Base-by-base conservation (phyloP, 2,329 filamentous ascomycete genomes). In the Pseudogymnoascus sp. region DNA sequence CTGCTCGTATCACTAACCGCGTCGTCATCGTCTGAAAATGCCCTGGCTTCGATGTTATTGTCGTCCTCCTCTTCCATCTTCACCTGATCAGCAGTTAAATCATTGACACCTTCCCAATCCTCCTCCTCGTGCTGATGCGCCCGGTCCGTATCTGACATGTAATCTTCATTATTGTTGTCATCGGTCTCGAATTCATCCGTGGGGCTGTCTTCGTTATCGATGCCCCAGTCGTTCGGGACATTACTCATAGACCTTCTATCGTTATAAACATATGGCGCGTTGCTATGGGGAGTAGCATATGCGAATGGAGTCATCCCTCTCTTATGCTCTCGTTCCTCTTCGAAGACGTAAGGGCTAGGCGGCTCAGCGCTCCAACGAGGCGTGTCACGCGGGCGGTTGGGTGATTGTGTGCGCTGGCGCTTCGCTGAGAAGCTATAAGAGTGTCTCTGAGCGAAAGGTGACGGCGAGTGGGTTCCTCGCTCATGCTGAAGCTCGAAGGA, bases 211-310 rank as follows among this genome's bases (percentile, higher is more conserved):
- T 62, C 62, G 11, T 61, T 62, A 24, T 63, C 60, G 31, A 62
- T 64, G 11, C 62, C 44, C n/a, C 41, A 57, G 35, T 59, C 37
- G 13, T 37, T 37, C 33, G 37, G 57, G 17, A 39, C 11, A 11
- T 40, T 37, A 5, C 31, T 35, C 33, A 39, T 35, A 11, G 29
- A 29, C 47, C 44, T 17, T 15, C 41, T 50, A 21, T 58, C 41
- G 4, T 37, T 50, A 29, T 36, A 39, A 10, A 68, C 61, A 58
- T 70, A 72, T 1, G 83, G 78, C 3, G 78, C 82, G 64, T 85
- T 86, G 68, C 87, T 91, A 69, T 87, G 80, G 0, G 89, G 89
- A 0, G 89, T 92, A 2, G 87, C 87, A 68, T 92, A 92, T n/a
- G 84, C 85, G 65, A 85, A 85, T 1, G 79, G 79, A 0, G 86